Conservation (phyloP, 2,329 filamentous ascomycete genomes). For the Pseudogymnoascus sp. region DNA sequence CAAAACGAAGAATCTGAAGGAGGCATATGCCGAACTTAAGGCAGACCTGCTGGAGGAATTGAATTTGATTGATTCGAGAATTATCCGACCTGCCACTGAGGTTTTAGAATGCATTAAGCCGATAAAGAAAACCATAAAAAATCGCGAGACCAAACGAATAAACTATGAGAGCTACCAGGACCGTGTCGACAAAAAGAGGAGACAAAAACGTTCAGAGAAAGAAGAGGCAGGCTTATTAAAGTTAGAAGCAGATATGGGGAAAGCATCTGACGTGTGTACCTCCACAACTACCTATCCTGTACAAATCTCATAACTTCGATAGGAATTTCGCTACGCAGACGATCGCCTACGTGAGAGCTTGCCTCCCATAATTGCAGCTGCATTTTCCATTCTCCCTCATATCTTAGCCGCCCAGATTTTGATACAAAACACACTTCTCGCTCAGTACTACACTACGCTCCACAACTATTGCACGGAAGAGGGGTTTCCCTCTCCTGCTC, state of each 20-base stretch:
- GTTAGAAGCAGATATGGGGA: slow-evolving; percentile 61
- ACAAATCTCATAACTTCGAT: slow-evolving; percentile 14
- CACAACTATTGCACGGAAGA: slow-evolving; percentile 65
- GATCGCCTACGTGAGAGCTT: slow-evolving; percentile 64
- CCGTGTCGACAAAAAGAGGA: slow-evolving; percentile 63
- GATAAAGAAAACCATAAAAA: slow-evolving; percentile 77
- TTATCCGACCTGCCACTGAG: slow-evolving; percentile 62
- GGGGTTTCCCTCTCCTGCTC: slow-evolving; percentile 63
- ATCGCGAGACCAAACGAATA: slow-evolving; percentile 71
- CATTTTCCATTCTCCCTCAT: slow-evolving; percentile 67
- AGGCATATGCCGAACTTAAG: slow-evolving; percentile 63
- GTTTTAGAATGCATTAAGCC: slow-evolving; percentile 63
- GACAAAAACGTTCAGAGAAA: slow-evolving; percentile 61
- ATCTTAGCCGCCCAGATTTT: slow-evolving; percentile 64
- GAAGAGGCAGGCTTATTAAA: slow-evolving; percentile 67
- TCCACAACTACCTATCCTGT: background rate
- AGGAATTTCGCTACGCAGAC: slow-evolving; percentile 70
- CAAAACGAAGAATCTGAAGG: slow-evolving; percentile 57
- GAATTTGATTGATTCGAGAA: slow-evolving; percentile 58
- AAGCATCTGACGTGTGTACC: slow-evolving; percentile 52
- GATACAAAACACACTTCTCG: slow-evolving; percentile 71
- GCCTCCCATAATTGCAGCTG: slow-evolving; percentile 62
- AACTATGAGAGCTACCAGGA: slow-evolving; percentile 75
- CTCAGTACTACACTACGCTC: slow-evolving; percentile 69
- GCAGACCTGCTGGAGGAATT: slow-evolving; percentile 66